Percentiles rank a stretch among this genome's conserved stretches.
phyloP scores from a whole-genome alignment of 768 basidiomycete species.

The Suillus spraguei region DNA sequence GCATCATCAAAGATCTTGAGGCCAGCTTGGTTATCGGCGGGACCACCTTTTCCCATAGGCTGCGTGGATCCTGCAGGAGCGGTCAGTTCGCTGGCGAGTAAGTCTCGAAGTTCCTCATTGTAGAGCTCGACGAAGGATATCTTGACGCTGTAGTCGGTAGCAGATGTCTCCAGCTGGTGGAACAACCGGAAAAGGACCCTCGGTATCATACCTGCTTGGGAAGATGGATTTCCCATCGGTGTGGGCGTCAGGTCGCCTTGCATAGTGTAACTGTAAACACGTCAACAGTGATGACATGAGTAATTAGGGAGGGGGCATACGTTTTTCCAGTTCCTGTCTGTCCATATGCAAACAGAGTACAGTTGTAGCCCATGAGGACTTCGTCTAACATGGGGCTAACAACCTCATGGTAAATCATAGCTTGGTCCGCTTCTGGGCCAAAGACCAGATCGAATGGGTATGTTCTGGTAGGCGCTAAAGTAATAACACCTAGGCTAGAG shows the following conservation, averaged over 20 bases:
- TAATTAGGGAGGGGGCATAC: conserved; percentile 48
- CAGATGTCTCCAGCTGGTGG: conserved; percentile 76
- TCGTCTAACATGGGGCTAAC: conserved; percentile 92
- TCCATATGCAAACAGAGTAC: conserved; percentile 96
- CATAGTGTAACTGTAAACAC: conserved; percentile 84
- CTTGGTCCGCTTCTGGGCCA: conserved; percentile 96
- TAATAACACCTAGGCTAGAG: conserved; percentile 73
- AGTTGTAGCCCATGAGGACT: conserved; percentile 95
- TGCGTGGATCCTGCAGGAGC: conserved; percentile 68
- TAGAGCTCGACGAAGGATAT: conserved; percentile 95
- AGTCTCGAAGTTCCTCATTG: conserved; percentile 97
- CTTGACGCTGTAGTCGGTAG: conserved; percentile 87
- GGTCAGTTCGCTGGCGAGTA: conserved; percentile 78
- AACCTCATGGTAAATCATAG: conserved; percentile 91
- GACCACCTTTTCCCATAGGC: conserved; percentile 69
- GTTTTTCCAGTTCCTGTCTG: conserved; percentile 99
- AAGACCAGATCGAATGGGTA: conserved; percentile 97
- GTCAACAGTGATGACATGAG: conserved; percentile 17
- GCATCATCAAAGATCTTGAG: conserved; percentile 95
- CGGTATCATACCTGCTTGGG: conserved; percentile 94
- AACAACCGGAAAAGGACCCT: conserved; percentile 92
- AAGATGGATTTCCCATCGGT: conserved; percentile 84
- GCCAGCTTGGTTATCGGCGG: conserved; percentile 55
- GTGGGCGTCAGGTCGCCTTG: conserved; percentile 89
- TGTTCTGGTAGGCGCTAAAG: conserved; percentile 75